Evolutionary conservation across 495 filamentous ascomycete genomes (phyloP).

Genomic region (Hypomontagnella submonticulosa): DNA sequence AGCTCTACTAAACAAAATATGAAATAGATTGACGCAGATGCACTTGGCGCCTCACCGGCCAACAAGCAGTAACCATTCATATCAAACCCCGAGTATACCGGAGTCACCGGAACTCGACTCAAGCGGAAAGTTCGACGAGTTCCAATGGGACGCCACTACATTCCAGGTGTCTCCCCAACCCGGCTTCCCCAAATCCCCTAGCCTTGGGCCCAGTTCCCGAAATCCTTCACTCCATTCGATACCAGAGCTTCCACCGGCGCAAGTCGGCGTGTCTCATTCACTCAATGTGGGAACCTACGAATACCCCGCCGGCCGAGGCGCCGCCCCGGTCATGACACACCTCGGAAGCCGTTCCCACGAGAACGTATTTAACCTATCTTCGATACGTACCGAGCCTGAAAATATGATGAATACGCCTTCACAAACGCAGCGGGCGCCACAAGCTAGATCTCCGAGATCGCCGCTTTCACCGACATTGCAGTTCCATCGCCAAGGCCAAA

Average conservation of each 20-base stretch:
- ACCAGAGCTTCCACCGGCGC: slow-evolving; percentile 35
- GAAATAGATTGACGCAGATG: slow-evolving; percentile 20
- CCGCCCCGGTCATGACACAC: slow-evolving; percentile 27
- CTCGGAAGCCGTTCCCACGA: slow-evolving; percentile 2
- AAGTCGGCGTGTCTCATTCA: not conserved
- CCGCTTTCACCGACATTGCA: slow-evolving; percentile 10
- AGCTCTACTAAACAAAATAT: slow-evolving; percentile 10
- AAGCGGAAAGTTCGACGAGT: slow-evolving; percentile 9
- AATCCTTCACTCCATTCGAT: slow-evolving; percentile 34
- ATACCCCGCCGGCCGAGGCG: not conserved
- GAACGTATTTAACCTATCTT: not conserved
- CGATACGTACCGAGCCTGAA: slow-evolving; percentile 1
- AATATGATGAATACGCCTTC: not conserved
- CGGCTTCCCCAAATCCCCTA: slow-evolving; percentile 22
- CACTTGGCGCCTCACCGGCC: not conserved
- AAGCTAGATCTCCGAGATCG: not conserved
- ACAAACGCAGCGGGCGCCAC: not conserved
- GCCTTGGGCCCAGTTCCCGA: slow-evolving; percentile 27
- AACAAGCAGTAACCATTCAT: not conserved
- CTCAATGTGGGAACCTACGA: not conserved
- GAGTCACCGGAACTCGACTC: slow-evolving; percentile 9
- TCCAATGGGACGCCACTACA: slow-evolving; percentile 4
- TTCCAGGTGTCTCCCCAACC: not conserved
- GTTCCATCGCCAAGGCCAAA: not conserved
- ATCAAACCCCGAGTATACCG: not conserved